phyloP scores from a whole-genome alignment of 768 basidiomycete species.

The Lactifluus rugatus region DNA sequence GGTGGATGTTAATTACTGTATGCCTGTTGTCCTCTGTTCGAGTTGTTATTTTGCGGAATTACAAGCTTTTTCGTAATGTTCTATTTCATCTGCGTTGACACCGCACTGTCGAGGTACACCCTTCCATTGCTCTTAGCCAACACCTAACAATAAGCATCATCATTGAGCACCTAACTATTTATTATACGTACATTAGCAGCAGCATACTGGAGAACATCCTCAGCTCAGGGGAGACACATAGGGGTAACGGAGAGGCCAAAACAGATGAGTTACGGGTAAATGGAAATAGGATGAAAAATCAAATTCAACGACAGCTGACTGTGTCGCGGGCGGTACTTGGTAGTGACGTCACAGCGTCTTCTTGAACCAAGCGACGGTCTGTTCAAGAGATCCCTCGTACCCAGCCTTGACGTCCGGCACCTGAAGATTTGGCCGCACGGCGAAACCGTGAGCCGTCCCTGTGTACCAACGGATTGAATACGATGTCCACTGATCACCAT shows the following conservation, averaged over 20 bases:
- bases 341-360: conserved; percentile 27
- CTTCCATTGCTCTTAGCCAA: too few relatives aligned
- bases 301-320: too few relatives aligned
- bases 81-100: too few relatives aligned
- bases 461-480: conserved; percentile 2
- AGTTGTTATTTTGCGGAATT: not conserved
- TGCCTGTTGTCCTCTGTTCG: not conserved
- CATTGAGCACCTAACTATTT: too few relatives aligned
- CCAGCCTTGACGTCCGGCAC: conserved; percentile 35
- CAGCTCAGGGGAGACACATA: not conserved
- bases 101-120: too few relatives aligned
- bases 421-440: conserved; percentile 35
- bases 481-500: not conserved
- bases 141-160: too few relatives aligned
- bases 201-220: too few relatives aligned
- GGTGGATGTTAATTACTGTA: not conserved
- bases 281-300: not conserved
- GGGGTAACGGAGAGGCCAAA: not conserved
- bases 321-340: not conserved
- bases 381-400: conserved; percentile 36
- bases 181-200: too few relatives aligned
- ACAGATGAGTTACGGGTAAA: not conserved
- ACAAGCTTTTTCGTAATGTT: not conserved
- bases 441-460: conserved; percentile 44
- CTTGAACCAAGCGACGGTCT: conserved; percentile 34